A percentile compares a stretch with the other conserved stretches of the same genome.
These are phyloP conservation scores for Yamagishiella unicocca DNA, from an alignment of 139 green algal species.

Conservation along the genomic window DNA sequence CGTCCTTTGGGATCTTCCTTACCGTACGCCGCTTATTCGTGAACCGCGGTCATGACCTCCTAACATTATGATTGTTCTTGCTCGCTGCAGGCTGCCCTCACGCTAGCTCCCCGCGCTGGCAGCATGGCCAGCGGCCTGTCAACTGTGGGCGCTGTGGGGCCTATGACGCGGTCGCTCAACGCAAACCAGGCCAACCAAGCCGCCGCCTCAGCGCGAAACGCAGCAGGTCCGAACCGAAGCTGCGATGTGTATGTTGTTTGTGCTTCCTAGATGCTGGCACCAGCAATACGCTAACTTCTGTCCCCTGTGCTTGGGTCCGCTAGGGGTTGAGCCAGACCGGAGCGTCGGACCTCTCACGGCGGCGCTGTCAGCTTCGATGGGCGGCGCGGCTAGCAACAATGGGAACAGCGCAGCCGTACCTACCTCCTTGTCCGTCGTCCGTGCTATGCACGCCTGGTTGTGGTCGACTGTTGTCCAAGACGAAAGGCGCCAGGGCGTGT, in stretches of 20 bases:
- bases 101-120: not conserved
- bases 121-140: not conserved
- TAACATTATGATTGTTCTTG: too few species aligned
- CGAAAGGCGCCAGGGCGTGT: not conserved
- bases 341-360: not conserved
- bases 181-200: not conserved
- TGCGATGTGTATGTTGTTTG: not conserved
- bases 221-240: not conserved
- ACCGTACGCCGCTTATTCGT: too few species aligned
- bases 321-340: not conserved
- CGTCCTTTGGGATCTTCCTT: too few species aligned
- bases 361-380: not conserved
- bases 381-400: not conserved
- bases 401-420: not conserved
- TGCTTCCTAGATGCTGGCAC: too few species aligned
- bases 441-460: slow-evolving; percentile 2
- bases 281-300: too few species aligned
- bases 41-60: too few species aligned
- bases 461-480: slow-evolving; percentile 21
- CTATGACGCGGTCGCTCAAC: slow-evolving; percentile 23
- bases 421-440: not conserved
- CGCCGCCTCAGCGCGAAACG: not conserved
- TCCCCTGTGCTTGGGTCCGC: too few species aligned
- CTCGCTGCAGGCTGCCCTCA: not conserved
- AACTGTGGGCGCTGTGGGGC: not conserved